Evolutionary conservation across 306 rosid genomes (phyloP).

Genomic region (Elaeagnus macrophylla): DNA sequence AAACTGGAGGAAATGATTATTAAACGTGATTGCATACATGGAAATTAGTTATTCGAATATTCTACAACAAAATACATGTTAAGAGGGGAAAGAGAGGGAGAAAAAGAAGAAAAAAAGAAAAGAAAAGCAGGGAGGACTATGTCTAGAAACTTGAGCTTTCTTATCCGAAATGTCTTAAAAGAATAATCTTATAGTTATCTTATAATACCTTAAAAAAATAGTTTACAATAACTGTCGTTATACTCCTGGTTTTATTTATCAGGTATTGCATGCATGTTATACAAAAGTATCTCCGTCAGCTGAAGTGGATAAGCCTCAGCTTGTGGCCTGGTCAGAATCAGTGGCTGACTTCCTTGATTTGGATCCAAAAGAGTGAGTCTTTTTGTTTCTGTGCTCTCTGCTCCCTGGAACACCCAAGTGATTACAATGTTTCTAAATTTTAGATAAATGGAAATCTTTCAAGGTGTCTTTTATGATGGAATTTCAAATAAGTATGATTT

Average conservation of each 20-base stretch:
- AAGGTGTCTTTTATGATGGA: no score
- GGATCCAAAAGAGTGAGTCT: slow-evolving; percentile 71
- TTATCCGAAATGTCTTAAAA: background rate
- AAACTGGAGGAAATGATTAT: no score
- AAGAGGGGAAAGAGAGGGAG: no score
- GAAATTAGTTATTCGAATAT: no score
- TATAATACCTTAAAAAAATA: no score
- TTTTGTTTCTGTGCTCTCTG: background rate
- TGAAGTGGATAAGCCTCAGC: slow-evolving; percentile 74
- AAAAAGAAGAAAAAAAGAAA: no score
- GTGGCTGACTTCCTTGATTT: slow-evolving; percentile 71
- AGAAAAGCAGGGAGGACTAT: no score
- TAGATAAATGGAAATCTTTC: slow-evolving; percentile 2
- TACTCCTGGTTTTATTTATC: slow-evolving; percentile 1
- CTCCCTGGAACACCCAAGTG: slow-evolving; percentile 1
- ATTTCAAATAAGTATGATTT: no score
- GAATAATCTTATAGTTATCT: no score
- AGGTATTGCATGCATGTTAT: slow-evolving; percentile 92
- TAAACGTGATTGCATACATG: no score
- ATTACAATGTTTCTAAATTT: slow-evolving; percentile 3
- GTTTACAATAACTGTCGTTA: background rate
- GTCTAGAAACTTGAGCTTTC: background rate
- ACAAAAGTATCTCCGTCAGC: slow-evolving; percentile 66
- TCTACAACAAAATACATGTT: no score
- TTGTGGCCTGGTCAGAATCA: slow-evolving; percentile 68